Base-by-base conservation (phyloP, 2,329 filamentous ascomycete species). In the Cercospora canescens region DNA sequence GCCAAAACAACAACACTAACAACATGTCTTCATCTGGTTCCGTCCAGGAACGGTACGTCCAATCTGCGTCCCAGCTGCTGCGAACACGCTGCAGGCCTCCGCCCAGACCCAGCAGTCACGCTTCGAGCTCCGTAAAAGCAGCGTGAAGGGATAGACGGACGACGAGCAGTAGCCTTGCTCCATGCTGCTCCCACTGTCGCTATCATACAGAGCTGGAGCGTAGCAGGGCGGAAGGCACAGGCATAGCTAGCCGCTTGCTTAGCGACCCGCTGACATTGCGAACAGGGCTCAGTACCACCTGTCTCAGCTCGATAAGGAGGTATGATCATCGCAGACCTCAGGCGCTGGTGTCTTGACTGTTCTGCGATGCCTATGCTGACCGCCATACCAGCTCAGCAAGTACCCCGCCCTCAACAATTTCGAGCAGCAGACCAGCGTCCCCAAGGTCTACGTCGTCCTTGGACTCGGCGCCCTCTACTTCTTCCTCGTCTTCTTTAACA, bases 401-500 rank as follows among this genome's bases (percentile, higher is more conserved):
- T 95, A 95, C 84, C 90, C 90, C 74, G 81, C 86, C 76, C 87
- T 95, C 79, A 91, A 89, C 86, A 93, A 94, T 83, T 86, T 95
- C 76, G 92, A 96, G 87, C 91, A 89, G 86, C 89, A 91, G 81
- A 91, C 90, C 71, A 89, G 87, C 65, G 86, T 95, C 59, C 92
- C 92, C 78, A 96, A 96, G 86, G 90, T 91, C 76, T 95, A 96
- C 79, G 90, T 88, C 71, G 86, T 91, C 77, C 89, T 94, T 74
- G 92, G 92, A 74, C 77, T 92, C 65, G 89, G 81, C 67, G 89
- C 89, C 60, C 87, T 94, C 72, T 96, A 96, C 86, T 93, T 95
- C 83, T 93, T 94, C 84, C 88, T 95, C 74, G 92, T 95, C 82
- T 89, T 95, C 83, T 93, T 96, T 86, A 96, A 96, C 87, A 91